Evolutionary conservation across 768 basidiomycete species (phyloP), one percentile per base, ranked within the genome.

Genomic region (Hygrophorus russula): DNA sequence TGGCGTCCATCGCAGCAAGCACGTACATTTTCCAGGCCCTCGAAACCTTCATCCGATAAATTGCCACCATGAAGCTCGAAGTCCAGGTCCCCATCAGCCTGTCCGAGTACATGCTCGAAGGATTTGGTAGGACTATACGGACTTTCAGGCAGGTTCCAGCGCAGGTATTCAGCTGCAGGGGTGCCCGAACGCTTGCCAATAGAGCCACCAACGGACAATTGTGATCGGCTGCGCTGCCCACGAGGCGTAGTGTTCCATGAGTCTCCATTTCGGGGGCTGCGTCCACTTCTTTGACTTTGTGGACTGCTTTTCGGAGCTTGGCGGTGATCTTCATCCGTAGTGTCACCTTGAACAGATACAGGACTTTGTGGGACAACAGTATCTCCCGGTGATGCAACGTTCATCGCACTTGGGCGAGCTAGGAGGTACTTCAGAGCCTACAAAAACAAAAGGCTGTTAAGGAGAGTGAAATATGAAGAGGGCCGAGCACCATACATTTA

Each of bases 11-110:
- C 86, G 53, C 87, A 91, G 58, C 88, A 91, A 1, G 85, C 91
- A 17, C 94, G 75, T 15, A 97, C 92, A 54, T 98, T 97, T 66
- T 97, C 93, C 43, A 98, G 60, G 0, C 91, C 92, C 54, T 97
- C 93, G 57, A 77, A 98, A 4, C 78, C 88, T 27, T 80, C 80
- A 50, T 88, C 86, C 10, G 78, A 82, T 49, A 74, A 59, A 15
- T 70, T 69, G 14, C 79, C 82, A 14, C 77, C 85, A 52, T 92
- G 81, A 27, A 91, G 65, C 63, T 93, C 88, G 54, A 93, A 87
- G 53, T 87, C 85, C 1, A 85, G 65, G 15, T 81, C 86, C 2
- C 78, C 78, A 0, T 76, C 73, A 10, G 79, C 74, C 14, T 60
- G 57, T 18, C 53, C 52, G 19, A 49, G 53, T 8, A 77, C 70